Conservation (phyloP, 2,329 filamentous ascomycete genomes). For the Penicillium expansum region DNA sequence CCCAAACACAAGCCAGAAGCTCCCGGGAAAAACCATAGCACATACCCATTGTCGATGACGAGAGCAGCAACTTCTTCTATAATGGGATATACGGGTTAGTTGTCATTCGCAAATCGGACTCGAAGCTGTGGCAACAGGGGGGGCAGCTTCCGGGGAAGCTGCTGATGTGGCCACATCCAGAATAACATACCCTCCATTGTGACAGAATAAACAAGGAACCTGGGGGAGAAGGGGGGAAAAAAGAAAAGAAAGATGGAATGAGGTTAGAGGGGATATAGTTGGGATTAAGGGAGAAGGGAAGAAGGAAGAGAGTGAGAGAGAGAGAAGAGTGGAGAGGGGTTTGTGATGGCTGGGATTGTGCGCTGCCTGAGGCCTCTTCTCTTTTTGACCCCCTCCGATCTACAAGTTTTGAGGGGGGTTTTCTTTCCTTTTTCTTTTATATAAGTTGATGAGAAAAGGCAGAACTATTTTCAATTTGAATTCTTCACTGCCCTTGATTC, state of each 20-base stretch:
- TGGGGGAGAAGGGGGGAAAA: slow-evolving; percentile 32
- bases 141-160: slow-evolving; percentile 16
- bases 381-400: slow-evolving; percentile 6
- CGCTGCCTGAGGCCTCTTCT: slow-evolving; percentile 8
- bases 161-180: slow-evolving; percentile 31
- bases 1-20: slow-evolving; percentile 29
- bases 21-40: slow-evolving; percentile 37
- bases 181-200: slow-evolving; percentile 65
- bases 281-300: slow-evolving; percentile 19
- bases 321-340: slow-evolving; percentile 22
- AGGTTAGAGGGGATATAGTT: slow-evolving; percentile 37
- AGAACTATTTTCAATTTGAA: neutral
- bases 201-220: slow-evolving; percentile 33
- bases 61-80: slow-evolving; percentile 99
- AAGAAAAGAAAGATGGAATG: slow-evolving; percentile 38
- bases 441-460: neutral
- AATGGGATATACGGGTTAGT: slow-evolving; percentile 43
- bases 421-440: neutral
- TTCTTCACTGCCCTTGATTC: neutral
- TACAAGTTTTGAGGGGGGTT: neutral
- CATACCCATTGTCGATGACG: slow-evolving; percentile 99
- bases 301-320: slow-evolving; percentile 19
- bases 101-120: slow-evolving; percentile 17
- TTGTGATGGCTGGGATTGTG: slow-evolving; percentile 31
- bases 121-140: slow-evolving; percentile 11